Conservation (phyloP, 805 yeast genomes). For the Candida fluviatilis region DNA sequence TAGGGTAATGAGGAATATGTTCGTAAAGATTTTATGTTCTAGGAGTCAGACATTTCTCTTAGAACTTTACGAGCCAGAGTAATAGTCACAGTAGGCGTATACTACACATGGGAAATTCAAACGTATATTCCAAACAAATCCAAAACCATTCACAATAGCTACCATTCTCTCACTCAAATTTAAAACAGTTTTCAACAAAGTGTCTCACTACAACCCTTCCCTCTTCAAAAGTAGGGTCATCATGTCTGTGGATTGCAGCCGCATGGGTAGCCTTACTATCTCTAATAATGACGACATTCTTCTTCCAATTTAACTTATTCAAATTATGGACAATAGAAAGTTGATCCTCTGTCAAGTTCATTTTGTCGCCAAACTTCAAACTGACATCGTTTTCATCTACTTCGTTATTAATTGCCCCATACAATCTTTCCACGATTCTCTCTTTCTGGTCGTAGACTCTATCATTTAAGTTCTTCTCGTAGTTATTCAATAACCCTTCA, state of each 20-base stretch:
- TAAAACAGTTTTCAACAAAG: constrained; percentile 44
- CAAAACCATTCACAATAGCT: neutral
- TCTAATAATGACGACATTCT: constrained; percentile 66
- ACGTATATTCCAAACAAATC: neutral
- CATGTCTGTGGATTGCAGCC: constrained; percentile 68
- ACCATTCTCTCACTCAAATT: too few relatives aligned
- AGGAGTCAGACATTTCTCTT: too few relatives aligned
- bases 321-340: constrained; percentile 47
- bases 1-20: too few relatives aligned
- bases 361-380: constrained; percentile 5
- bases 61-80: too few relatives aligned
- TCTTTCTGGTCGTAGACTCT: constrained; percentile 60
- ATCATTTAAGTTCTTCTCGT: constrained; percentile 15
- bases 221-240: constrained; percentile 51
- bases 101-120: too few relatives aligned
- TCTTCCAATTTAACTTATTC: constrained; percentile 62
- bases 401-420: constrained; percentile 50
- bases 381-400: constrained; percentile 10
- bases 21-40: too few relatives aligned
- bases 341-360: constrained; percentile 38
- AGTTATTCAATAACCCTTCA: constrained; percentile 7
- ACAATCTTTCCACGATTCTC: constrained; percentile 58
- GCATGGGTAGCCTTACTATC: constrained; percentile 71
- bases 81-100: too few relatives aligned
- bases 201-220: constrained; percentile 68